A percentile compares a stretch with the other conserved stretches of the same genome.
phyloP scores from a whole-genome alignment of 1,139 yeast genomes.

The Saccharomyces hybrid region DNA sequence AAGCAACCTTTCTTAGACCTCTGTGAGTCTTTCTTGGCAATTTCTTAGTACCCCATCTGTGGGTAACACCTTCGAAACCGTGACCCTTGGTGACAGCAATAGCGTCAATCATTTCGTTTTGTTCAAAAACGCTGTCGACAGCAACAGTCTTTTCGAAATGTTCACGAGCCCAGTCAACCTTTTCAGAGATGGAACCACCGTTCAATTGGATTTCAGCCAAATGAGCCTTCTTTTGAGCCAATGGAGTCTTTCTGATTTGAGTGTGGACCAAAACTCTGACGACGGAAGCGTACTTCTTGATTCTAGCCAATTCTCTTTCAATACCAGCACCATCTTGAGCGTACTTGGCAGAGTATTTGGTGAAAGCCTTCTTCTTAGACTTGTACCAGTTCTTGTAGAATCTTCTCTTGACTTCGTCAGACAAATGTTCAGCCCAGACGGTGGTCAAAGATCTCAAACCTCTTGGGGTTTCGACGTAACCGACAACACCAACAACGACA shows the following conservation, averaged over 20 bases:
- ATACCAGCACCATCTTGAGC: slow-evolving; percentile 78
- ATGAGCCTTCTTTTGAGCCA: slow-evolving; percentile 99
- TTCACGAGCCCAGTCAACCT: slow-evolving; percentile 97
- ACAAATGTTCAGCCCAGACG: slow-evolving; percentile 99
- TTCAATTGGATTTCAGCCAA: slow-evolving; percentile 98
- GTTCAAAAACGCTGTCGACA: slow-evolving; percentile 93
- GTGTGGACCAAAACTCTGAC: slow-evolving; percentile 99
- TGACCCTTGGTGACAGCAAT: slow-evolving; percentile 99
- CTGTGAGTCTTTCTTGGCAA: slow-evolving; percentile 99
- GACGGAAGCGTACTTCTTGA: slow-evolving; percentile 95
- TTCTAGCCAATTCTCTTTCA: slow-evolving; percentile 97
- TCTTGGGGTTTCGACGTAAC: slow-evolving; percentile 99
- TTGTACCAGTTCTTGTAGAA: slow-evolving; percentile 99
- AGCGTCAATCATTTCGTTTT: slow-evolving; percentile 97
- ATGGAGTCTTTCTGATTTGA: slow-evolving; percentile 98
- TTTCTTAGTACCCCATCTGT: slow-evolving; percentile 99
- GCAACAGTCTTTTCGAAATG: slow-evolving; percentile 98
- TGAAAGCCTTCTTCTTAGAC: slow-evolving; percentile 99
- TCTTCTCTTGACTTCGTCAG: slow-evolving; percentile 99
- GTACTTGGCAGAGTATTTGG: slow-evolving; percentile 99
- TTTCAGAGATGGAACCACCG: slow-evolving; percentile 98
- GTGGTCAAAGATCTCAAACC: slow-evolving; percentile 99
- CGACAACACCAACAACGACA: slow-evolving; percentile 99
- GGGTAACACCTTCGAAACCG: slow-evolving; percentile 99
- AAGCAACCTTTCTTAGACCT: slow-evolving; percentile 99